Conservation (phyloP, 2,329 filamentous ascomycete genomes). For the Phialophora macrospora region DNA sequence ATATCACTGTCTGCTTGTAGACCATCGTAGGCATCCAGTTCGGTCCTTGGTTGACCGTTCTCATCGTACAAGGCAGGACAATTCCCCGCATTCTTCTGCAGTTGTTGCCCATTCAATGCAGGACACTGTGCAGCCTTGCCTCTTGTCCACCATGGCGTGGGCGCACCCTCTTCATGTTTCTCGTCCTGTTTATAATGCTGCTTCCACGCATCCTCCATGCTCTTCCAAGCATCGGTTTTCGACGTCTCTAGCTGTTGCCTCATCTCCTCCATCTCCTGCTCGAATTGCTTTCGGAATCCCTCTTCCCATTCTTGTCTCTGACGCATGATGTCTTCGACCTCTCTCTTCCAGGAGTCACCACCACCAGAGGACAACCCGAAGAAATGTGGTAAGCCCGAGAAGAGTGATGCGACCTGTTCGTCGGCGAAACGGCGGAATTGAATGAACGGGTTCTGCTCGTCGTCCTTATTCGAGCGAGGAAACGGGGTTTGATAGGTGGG, state of each 20-base stretch:
- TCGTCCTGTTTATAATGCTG: constrained; percentile 8
- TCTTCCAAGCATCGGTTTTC: constrained; percentile 22
- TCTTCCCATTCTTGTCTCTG: constrained; percentile 33
- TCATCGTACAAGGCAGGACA: constrained; percentile 31
- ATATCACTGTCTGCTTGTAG: constrained; percentile 1
- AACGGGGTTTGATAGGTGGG: constrained; percentile 39
- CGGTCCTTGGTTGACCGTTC: constrained; percentile 29
- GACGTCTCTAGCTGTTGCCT: constrained; percentile 30
- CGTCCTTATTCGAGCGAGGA: constrained; percentile 40
- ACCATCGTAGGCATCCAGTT: constrained; percentile 31
- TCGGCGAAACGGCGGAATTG: constrained; percentile 66
- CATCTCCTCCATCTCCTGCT: constrained; percentile 37
- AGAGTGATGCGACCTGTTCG: constrained; percentile 59
- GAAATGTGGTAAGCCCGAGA: constrained; percentile 54
- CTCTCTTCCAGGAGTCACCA: constrained; percentile 20
- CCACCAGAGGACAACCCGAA: constrained; percentile 22
- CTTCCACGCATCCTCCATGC: constrained; percentile 22
- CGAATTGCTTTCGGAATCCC: constrained; percentile 34
- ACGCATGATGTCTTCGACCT: constrained; percentile 32
- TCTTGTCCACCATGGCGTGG: constrained; percentile 26
- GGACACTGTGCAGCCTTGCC: constrained; percentile 25
- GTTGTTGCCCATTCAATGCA: constrained; percentile 21
- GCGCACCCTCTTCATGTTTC: background rate
- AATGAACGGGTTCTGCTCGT: constrained; percentile 60
- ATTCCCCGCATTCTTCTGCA: constrained; percentile 22